A percentile compares a stretch with the other conserved stretches of the same genome.
These are phyloP conservation scores for Pythium folliculosum DNA, from an alignment of 352 stramenopile species.

Conservation along the genomic window DNA sequence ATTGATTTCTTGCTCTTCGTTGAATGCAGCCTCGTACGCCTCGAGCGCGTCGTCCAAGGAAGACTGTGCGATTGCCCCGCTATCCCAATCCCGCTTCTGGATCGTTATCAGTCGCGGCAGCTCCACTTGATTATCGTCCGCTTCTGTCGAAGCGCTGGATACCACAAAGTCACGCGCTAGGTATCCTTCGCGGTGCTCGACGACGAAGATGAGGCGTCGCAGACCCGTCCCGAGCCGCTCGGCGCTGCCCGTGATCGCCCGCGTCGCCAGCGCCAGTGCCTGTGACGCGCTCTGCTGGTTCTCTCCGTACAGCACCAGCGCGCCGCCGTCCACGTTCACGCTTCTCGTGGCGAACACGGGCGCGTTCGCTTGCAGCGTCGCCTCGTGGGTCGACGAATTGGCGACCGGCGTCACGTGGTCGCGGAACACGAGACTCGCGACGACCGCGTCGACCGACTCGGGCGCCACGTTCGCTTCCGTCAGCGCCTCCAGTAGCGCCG, in stretches of 20 bases:
- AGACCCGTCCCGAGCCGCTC: conserved; percentile 8
- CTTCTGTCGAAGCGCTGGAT: neutral
- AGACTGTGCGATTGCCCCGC: conserved; percentile 18
- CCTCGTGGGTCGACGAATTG: neutral
- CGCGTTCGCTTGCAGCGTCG: neutral
- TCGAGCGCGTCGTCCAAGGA: conserved; percentile 33
- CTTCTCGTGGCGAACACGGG: conserved; percentile 7
- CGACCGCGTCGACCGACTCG: conserved; percentile 1
- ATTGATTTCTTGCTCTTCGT: conserved; percentile 29
- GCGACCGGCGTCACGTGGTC: conserved; percentile 6
- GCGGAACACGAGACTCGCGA: conserved; percentile 25
- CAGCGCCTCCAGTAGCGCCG: conserved; percentile 14
- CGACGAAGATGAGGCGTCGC: conserved; percentile 17
- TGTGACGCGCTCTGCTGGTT: conserved; percentile 16
- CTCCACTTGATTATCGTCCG: neutral
- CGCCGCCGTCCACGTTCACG: conserved; percentile 26
- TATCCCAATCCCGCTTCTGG: conserved; percentile 23
- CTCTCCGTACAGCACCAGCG: conserved; percentile 17
- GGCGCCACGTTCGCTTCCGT: neutral
- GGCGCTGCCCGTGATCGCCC: conserved; percentile 13
- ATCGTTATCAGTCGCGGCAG: conserved; percentile 16
- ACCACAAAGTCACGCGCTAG: conserved; percentile 18
- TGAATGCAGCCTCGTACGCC: conserved; percentile 17
- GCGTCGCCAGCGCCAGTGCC: conserved; percentile 20
- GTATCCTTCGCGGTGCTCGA: conserved; percentile 25